Evolutionary conservation across 768 basidiomycete genomes (phyloP), one percentile per base, ranked within the genome.

Genomic region (Psilocybe azurescens): DNA sequence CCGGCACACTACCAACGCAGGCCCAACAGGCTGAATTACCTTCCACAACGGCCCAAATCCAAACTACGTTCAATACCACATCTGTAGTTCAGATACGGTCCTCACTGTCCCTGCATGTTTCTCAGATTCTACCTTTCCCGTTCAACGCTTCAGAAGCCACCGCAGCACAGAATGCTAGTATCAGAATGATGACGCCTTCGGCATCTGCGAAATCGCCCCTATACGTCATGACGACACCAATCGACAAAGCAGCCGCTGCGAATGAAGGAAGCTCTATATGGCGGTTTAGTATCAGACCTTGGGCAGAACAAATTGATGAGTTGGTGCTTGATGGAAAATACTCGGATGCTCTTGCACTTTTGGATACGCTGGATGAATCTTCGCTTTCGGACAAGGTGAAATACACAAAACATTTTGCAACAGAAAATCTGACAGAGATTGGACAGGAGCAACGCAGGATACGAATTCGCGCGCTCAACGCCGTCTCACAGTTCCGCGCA

Each of bases 251-350:
- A 2, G 77, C 85, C 0, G 86, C 89, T 2, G 73, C 86, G 5
- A 74, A 82, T 1, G 89, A 95, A 66, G 94, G 95, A 2, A 90
- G 87, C 62, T 83, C 86, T 1, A 79, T 98, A 63, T 97, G 94
- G 94, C 79, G 81, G 32, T 78, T 96, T 53, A 65, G 69, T 7
- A 89, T 95, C 83, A 85, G 82, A 65, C 77, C 89, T 0, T 92
- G 94, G 89, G 81, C 85, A 5, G 85, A 88, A 20, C 93, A 97
- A 67, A 82, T 97, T 14, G 94, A 97, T 64, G 93, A 96, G 68
- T 81, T 97, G 18, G 87, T 95, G 3, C 73, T 79, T 33, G 80
- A 74, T 3, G 90, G 89, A 0, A 76, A 81, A 33, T 95, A 95
- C 71, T 78, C 81, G 0, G 91, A 97, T 68, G 95, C 93, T 0